A percentile compares a stretch with the other conserved stretches of the same genome.
These are phyloP conservation scores for Gloeostereum incarnatum DNA, from an alignment of 768 basidiomycete species.

Conservation along the genomic window DNA sequence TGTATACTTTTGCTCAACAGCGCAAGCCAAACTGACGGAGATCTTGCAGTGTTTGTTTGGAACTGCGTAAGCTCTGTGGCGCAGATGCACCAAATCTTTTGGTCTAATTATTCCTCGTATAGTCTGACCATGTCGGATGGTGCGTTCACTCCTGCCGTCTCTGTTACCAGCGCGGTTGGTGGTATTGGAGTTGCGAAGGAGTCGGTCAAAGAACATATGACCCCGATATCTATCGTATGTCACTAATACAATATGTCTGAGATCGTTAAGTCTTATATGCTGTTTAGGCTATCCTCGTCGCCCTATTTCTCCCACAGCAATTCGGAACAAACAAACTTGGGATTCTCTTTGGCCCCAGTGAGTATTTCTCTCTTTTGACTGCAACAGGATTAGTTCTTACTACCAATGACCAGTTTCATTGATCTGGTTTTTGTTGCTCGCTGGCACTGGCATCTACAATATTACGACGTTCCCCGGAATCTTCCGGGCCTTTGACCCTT, in stretches of 20 bases:
- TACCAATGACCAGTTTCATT: slow-evolving; percentile 30
- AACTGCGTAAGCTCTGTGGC: slow-evolving; percentile 26
- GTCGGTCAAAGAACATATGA: slow-evolving; percentile 32
- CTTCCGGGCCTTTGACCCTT: slow-evolving; percentile 60
- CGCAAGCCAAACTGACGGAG: background rate
- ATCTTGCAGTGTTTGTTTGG: slow-evolving; percentile 44
- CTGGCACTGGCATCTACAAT: slow-evolving; percentile 48
- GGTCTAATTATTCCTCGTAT: slow-evolving; percentile 1
- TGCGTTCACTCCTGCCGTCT: slow-evolving; percentile 60
- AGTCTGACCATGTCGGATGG: slow-evolving; percentile 62
- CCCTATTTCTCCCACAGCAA: slow-evolving; percentile 48
- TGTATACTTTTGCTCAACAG: slow-evolving; percentile 1
- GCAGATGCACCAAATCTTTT: background rate
- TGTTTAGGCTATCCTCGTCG: slow-evolving; percentile 39
- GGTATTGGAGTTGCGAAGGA: slow-evolving; percentile 60
- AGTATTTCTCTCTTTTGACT: slow-evolving; percentile 6
- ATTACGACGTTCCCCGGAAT: slow-evolving; percentile 45
- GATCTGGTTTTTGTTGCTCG: slow-evolving; percentile 46
- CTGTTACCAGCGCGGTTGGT: slow-evolving; percentile 56
- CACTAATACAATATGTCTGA: too few species aligned
- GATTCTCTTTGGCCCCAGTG: slow-evolving; percentile 45
- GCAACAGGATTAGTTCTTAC: background rate
- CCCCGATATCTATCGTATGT: slow-evolving; percentile 51
- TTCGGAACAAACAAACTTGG: slow-evolving; percentile 49
- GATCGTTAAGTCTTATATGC: background rate